These are phyloP conservation scores for Petunia hybrid DNA, from an alignment of 305 asterid genomes.

Conservation along the genomic window DNA sequence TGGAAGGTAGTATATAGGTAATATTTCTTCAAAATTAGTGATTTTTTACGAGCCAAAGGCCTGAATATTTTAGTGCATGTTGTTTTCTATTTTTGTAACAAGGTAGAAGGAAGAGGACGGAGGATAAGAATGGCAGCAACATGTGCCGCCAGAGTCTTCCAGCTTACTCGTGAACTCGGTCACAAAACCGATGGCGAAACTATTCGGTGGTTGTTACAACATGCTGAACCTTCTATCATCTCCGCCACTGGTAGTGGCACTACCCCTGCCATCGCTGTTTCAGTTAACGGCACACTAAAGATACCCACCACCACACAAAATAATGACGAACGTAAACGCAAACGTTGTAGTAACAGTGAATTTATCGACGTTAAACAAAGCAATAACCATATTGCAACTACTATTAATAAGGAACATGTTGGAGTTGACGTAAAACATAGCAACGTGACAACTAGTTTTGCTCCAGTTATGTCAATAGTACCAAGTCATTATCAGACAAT, in stretches of 20 bases:
- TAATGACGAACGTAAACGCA: conserved; percentile 44
- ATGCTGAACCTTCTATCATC: conserved; percentile 71
- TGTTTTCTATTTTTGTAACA: too few relatives aligned
- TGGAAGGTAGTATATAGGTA: too few relatives aligned
- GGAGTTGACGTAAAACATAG: neutral
- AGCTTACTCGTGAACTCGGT: conserved; percentile 77
- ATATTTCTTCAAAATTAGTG: too few relatives aligned
- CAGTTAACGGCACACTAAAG: conserved; percentile 69
- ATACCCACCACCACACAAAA: conserved; percentile 56
- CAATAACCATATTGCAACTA: conserved; percentile 25
- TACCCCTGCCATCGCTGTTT: conserved; percentile 70
- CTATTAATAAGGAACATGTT: too few relatives aligned
- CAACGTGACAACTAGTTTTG: neutral
- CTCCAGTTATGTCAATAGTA: conserved; percentile 19
- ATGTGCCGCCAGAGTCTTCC: conserved; percentile 79
- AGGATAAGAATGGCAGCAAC: conserved; percentile 75
- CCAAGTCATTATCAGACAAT: neutral
- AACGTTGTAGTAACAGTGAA: conserved; percentile 42
- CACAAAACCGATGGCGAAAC: conserved; percentile 86
- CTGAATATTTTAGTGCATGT: too few relatives aligned
- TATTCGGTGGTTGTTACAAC: conserved; percentile 76
- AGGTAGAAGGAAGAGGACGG: conserved; percentile 77
- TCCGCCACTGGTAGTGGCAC: conserved; percentile 83
- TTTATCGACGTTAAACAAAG: conserved; percentile 34
- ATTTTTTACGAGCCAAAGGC: too few relatives aligned